Base-by-base conservation (phyloP, 257 asterid species). In the Mitragyna speciosa region DNA sequence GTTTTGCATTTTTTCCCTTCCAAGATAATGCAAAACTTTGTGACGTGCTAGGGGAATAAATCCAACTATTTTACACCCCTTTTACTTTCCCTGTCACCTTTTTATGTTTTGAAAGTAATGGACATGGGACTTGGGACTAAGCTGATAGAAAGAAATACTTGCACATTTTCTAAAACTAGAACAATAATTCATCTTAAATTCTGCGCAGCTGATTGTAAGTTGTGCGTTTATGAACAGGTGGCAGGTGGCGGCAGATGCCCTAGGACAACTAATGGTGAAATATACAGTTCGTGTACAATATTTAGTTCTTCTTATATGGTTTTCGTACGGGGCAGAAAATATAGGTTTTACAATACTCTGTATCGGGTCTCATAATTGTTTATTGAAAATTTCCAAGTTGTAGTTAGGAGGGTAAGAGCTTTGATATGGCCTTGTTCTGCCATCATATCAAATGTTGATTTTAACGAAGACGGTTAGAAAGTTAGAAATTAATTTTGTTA, bases 171-270 rank as follows among this genome's bases (percentile, higher is more conserved):
- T 54, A 19, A 19, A 54, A 19, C 63, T 54, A 20, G 63, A 54
- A 54, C 6, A 54, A 6, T 6, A 22, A 22, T 54, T 26, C 39
- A 36, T 63, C 68, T 26, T 63, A 28, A 28, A 5, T 12, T 39
- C 39, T 45, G 41, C n/a, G 58, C 76, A 22, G 59, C 17, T 45
- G 59, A 71, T 26, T 49, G 12, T 26, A 0, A 66, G 54, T 63
- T 63, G 68, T 63, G 43, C 28, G 59, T 69, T 75, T 31, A 48
- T 81, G 54, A 69, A 70, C 84, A 76, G 81, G 80, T 64, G 45
- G 81, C 16, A 48, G 77, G 73, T 68, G 74, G 81, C 74, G 33
- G 69, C 68, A 47, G 59, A 76, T 19, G 77, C 58, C 67, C 47
- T 76, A 30, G 49, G 59, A 48, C 64, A 30, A 67, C 71, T 70